Base-by-base conservation (phyloP, 176 grass and related monocot species). In the Paspalum notatum region DNA sequence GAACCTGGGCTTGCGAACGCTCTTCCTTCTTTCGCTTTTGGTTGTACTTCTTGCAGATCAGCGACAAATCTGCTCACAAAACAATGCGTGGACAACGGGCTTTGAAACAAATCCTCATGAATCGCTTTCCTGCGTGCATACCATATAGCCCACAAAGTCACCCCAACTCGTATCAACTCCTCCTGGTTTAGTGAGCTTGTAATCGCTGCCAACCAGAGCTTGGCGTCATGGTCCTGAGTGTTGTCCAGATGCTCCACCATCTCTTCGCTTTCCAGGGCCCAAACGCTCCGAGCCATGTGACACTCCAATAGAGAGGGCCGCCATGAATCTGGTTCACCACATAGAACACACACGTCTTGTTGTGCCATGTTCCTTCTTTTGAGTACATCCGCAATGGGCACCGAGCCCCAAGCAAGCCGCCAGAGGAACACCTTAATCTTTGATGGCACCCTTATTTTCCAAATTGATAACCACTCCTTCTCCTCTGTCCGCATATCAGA, bases 321-420 rank as follows among this genome's bases (percentile, higher is more conserved):
- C 51, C 51, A 53, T 20, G 51, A 53, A 5, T 53, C 51, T 0
- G 2, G 0, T 3, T 14, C 15, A 7, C 51, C 51, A 20, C 51
- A 53, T 0, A 20, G 5, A 2, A 16, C 0, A 18, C 51, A 53
- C 5, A 0, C 1, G 5, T 0, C 6, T 4, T 3, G 5, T 0
- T 14, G 14, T 1, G 51, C 15, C 51, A 20, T 53, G 16, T 20
- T 20, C 16, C 16, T 5, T 5, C 6, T 4, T 1, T 20, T 14
- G 5, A 1, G 3, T 0, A 53, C 51, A 20, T 53, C 3, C 51
- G 4, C 51, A 14, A 53, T 7, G 18, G 16, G 5, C 17, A 53
- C n/a, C n/a, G n/a, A 0, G 18, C 16, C 4, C 16, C 1, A 5
- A 53, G 5, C n/a, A n/a, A n/a, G n/a, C n/a, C n/a, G n/a, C n/a